Base-by-base conservation (phyloP, 768 basidiomycete genomes). In the Kwoniella mangroviensis region DNA sequence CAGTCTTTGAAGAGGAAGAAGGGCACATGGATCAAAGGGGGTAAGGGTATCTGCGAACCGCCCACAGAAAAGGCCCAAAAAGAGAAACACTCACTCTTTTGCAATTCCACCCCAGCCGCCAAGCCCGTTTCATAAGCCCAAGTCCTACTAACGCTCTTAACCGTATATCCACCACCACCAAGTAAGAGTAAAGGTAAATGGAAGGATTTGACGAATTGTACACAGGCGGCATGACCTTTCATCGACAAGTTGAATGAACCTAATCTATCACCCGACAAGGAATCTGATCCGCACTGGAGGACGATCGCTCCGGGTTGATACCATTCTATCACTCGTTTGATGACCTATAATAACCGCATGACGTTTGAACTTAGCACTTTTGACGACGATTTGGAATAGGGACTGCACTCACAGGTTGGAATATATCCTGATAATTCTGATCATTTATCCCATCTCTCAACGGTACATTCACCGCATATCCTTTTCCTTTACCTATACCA, bases 61-160 rank as follows among this genome's bases (percentile, higher is more conserved):
- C 34, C 34, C 34, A 34, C 34, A 34, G 34, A 34, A 34, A 34
- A 34, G 34, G 6, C 34, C 34, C n/a, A n/a, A 34, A 34, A 34
- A 34, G 34, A 34, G 34, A 34, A 34, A 1, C 9, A 75, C 84
- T 64, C 84, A 94, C 95, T 89, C 75, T 89, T 87, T 21, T 89
- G 90, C 15, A 99, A 88, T 83, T 98, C 94, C 22, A 95, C 92
- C 12, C 97, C 97, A 24, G 96, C 94, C n/a, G 97, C 97, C 53
- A 99, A 84, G 24, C 97, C 97, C 2, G 97, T 99, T 84, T 99
- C 97, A 78, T 89, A 99, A 22, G 97, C 96, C 97, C 97, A 99
- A 13, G 92, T 90, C 53, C 97, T 88, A 72, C 93, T 94, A 69
- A 98, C 96, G 72, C 96, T 96, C 54, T 95, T 91, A 89, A 99